Conservation (phyloP, 805 yeast genomes). For the Wickerhamomyces kurtzmanii region DNA sequence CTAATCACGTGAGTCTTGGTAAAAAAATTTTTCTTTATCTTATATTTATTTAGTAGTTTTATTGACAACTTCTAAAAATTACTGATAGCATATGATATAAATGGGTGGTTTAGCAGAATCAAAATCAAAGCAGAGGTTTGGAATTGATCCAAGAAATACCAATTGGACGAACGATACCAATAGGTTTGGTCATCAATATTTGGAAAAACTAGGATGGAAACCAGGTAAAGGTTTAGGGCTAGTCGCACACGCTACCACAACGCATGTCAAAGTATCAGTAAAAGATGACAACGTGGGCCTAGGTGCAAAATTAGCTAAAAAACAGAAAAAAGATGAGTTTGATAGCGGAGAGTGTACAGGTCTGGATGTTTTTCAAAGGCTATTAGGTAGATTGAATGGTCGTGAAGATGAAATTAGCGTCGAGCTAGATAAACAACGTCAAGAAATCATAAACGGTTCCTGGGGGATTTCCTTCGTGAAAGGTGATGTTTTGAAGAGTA, state of each 20-base stretch:
- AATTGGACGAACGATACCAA: conserved; percentile 83
- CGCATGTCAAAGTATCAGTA: conserved; percentile 74
- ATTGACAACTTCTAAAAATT: too few species aligned
- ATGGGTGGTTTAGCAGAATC: conserved; percentile 87
- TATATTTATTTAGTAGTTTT: background rate
- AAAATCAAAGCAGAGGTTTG: conserved; percentile 74
- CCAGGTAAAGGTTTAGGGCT: conserved; percentile 87
- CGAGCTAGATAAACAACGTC: conserved; percentile 60
- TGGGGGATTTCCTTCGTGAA: conserved; percentile 84
- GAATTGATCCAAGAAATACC: conserved; percentile 89
- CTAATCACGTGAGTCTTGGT: background rate
- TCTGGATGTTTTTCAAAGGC: conserved; percentile 84
- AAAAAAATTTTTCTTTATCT: conserved; percentile 2
- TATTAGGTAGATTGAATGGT: conserved; percentile 84
- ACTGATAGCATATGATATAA: background rate
- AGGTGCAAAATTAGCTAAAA: conserved; percentile 70
- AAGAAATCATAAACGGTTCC: conserved; percentile 69
- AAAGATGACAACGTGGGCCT: conserved; percentile 82
- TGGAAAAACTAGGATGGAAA: conserved; percentile 80
- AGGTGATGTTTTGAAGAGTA: conserved; percentile 76
- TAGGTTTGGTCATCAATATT: conserved; percentile 82
- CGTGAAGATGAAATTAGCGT: conserved; percentile 56
- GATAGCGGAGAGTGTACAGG: conserved; percentile 84
- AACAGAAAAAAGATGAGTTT: conserved; percentile 52
- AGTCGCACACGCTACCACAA: conserved; percentile 53